These are phyloP conservation scores for Colletotrichum trifolii DNA, from an alignment of 2,329 filamentous ascomycete species.

Conservation along the genomic window DNA sequence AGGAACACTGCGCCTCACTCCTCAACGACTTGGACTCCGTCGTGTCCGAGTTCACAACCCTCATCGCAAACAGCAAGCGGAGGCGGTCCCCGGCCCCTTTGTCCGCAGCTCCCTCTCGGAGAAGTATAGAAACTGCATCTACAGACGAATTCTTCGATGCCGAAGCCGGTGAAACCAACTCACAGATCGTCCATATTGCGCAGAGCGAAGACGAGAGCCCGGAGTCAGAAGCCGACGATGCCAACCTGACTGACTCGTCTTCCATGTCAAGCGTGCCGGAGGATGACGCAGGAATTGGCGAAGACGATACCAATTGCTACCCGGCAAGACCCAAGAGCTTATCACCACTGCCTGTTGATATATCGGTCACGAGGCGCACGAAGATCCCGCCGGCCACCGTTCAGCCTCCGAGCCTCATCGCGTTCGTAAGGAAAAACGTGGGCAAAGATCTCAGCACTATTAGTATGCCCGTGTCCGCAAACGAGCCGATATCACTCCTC, in stretches of 20 bases:
- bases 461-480: constrained; percentile 96
- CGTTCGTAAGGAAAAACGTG: constrained; percentile 95
- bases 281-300: constrained; percentile 66
- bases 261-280: constrained; percentile 68
- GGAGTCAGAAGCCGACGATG: constrained; percentile 67
- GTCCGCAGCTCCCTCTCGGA: constrained; percentile 56
- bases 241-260: constrained; percentile 63
- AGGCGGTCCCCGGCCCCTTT: constrained; percentile 70
- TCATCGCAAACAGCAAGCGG: constrained; percentile 83
- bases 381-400: constrained; percentile 80
- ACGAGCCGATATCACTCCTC: constrained; percentile 89
- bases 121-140: constrained; percentile 83
- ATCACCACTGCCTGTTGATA: constrained; percentile 78
- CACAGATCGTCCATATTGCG: constrained; percentile 79
- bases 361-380: constrained; percentile 72
- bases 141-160: constrained; percentile 98
- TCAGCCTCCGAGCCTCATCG: constrained; percentile 88
- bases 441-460: constrained; percentile 97
- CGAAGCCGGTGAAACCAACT: constrained; percentile 70
- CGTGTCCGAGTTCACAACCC: constrained; percentile 80
- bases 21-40: constrained; percentile 86
- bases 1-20: constrained; percentile 87
- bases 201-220: constrained; percentile 76
- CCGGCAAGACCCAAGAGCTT: constrained; percentile 82
- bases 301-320: constrained; percentile 74